Evolutionary conservation across 345 rosid genomes (phyloP).

Genomic region (Heritiera fomes): DNA sequence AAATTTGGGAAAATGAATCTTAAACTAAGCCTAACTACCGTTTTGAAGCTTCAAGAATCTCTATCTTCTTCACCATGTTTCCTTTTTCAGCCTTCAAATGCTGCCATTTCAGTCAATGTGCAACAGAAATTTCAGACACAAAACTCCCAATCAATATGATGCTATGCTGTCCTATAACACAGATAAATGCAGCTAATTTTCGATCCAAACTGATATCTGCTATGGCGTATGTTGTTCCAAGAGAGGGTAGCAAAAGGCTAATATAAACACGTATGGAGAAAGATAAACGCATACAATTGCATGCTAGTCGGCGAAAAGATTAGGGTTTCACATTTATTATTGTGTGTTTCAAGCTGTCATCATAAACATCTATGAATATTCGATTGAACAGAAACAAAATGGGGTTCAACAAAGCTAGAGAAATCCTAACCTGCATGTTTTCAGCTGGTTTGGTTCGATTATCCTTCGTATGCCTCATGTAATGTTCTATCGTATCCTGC

Average conservation of each 20-base stretch:
- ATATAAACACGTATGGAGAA: neutral
- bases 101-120: conserved; percentile 43
- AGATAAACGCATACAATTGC: neutral
- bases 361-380: neutral
- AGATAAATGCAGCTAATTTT: neutral
- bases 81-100: conserved; percentile 74
- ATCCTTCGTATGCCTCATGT: conserved; percentile 33
- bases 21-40: conserved; percentile 38
- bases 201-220: neutral
- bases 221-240: neutral
- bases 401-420: neutral
- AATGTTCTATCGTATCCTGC: conserved; percentile 43
- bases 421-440: conserved; percentile 34
- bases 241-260: neutral
- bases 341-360: neutral
- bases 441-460: conserved; percentile 28
- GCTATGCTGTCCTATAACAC: neutral
- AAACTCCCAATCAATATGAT: neutral
- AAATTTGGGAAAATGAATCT: neutral
- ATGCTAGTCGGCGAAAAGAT: neutral
- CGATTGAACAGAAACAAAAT: neutral
- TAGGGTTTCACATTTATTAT: conserved; percentile 5
- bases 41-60: conserved; percentile 70
- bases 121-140: neutral
- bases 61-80: conserved; percentile 72